A percentile compares a stretch with the other conserved stretches of the same genome.
Conservation (phyloP, 2,329 filamentous ascomycete genomes). For the Cordyceps cateniannulata region DNA sequence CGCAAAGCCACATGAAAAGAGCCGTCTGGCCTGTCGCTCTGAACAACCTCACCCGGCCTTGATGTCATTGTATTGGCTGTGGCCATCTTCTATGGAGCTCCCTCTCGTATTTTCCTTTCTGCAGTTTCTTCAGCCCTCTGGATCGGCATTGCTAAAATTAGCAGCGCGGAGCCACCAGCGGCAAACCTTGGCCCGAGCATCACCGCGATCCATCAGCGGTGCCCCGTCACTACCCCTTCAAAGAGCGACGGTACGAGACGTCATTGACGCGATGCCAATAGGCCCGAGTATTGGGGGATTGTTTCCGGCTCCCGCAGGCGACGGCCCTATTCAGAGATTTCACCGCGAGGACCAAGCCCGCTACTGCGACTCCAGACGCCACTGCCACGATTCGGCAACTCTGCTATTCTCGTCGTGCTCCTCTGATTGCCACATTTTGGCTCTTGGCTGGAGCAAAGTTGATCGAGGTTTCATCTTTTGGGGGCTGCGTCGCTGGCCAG, state of each 20-base stretch:
- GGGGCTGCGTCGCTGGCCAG: no score
- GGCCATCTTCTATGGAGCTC: no score
- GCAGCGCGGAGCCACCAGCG: background rate
- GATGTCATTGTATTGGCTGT: no score
- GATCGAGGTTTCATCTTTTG: background rate
- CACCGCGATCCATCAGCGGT: background rate
- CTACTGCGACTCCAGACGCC: background rate
- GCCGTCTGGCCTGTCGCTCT: no score
- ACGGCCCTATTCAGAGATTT: background rate
- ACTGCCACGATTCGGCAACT: background rate
- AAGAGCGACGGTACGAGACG: background rate
- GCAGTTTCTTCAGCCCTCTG: slow-evolving; percentile 10
- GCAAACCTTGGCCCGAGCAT: background rate
- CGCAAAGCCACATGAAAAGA: no score
- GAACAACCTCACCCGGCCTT: no score
- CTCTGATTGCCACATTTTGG: no score
- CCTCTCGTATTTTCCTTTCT: background rate
- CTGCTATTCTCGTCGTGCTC: no score
- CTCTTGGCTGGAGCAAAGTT: background rate
- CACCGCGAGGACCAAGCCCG: background rate
- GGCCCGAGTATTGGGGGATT: no score
- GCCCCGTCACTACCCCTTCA: no score
- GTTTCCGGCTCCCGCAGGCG: background rate
- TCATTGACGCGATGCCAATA: background rate
- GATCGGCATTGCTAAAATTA: background rate